phyloP scores from a whole-genome alignment of 768 basidiomycete species.

The Tylopilus balloui region DNA sequence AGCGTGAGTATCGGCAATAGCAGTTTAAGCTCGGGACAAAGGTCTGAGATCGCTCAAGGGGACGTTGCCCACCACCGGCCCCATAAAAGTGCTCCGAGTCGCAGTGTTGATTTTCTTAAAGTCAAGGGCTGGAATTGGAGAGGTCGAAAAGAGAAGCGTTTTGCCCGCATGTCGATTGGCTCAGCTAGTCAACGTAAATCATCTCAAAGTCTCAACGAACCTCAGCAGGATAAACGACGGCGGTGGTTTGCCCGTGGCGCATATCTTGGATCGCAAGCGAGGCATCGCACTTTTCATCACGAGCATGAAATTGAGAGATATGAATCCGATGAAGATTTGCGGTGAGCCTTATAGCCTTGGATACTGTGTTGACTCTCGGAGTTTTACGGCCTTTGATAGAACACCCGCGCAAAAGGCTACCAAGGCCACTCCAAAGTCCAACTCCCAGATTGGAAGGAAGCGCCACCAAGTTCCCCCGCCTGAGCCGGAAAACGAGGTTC shows the following conservation, averaged over 20 bases:
- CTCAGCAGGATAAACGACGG: slow-evolving; percentile 3
- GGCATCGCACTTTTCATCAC: background rate
- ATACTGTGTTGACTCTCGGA: background rate
- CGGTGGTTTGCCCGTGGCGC: slow-evolving; percentile 16
- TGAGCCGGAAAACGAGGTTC: slow-evolving; percentile 4
- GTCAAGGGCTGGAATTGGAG: slow-evolving; percentile 4
- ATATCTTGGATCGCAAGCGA: slow-evolving; percentile 2
- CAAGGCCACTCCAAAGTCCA: slow-evolving; percentile 16
- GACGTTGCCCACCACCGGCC: slow-evolving; percentile 1
- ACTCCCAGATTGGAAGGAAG: slow-evolving; percentile 11
- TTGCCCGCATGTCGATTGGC: slow-evolving; percentile 16
- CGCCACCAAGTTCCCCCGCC: background rate
- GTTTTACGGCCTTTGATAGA: slow-evolving; percentile 11
- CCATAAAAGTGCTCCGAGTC: slow-evolving; percentile 5
- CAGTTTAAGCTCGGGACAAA: background rate
- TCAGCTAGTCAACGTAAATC: slow-evolving; percentile 2
- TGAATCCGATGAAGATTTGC: slow-evolving; percentile 1
- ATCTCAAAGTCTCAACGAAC: background rate
- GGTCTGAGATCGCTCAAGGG: slow-evolving; percentile 12
- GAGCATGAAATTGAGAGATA: background rate
- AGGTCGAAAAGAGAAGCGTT: slow-evolving; percentile 8
- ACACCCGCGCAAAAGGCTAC: background rate
- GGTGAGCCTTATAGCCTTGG: slow-evolving; percentile 4
- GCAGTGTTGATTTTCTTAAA: background rate
- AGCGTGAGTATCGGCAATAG: slow-evolving; percentile 9